phyloP scores from a whole-genome alignment of 2,329 filamentous ascomycete genomes.

The Colletotrichum higginsianum region DNA sequence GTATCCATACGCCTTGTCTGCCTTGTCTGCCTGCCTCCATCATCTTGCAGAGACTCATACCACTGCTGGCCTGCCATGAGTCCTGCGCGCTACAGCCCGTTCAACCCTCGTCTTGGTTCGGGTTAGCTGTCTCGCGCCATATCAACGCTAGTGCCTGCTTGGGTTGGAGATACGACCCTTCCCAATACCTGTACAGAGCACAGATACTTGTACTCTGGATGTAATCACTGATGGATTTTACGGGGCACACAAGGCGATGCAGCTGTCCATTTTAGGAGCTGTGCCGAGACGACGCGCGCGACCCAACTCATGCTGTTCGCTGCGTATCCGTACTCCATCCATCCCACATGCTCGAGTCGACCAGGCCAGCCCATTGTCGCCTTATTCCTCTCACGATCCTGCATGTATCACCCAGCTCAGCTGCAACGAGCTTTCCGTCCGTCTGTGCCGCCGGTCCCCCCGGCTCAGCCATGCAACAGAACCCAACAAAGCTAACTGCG shows the following conservation, averaged over 20 bases:
- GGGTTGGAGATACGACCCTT: conserved; percentile 21
- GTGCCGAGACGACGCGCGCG: conserved; percentile 21
- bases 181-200: neutral
- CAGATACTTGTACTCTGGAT: too few species aligned
- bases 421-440: conserved; percentile 3
- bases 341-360: conserved; percentile 34
- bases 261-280: conserved; percentile 30
- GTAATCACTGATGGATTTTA: conserved; percentile 14
- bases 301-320: conserved; percentile 12
- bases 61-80: conserved; percentile 12
- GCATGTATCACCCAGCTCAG: neutral
- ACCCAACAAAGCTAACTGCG: conserved; percentile 11
- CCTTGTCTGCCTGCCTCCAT: neutral
- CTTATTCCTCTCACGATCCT: conserved; percentile 1
- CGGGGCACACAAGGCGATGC: conserved; percentile 35
- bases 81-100: neutral
- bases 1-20: neutral
- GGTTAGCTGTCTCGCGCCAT: conserved; percentile 4
- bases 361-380: conserved; percentile 23
- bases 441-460: neutral
- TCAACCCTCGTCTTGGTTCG: neutral
- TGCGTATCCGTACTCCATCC: neutral
- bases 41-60: too few species aligned
- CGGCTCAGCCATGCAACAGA: conserved; percentile 13
- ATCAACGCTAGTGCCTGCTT: conserved; percentile 19